Percentiles rank a stretch among this genome's conserved stretches.
Conservation (phyloP, 75 land plant genomes). For the Selaginella moellendorffii region DNA sequence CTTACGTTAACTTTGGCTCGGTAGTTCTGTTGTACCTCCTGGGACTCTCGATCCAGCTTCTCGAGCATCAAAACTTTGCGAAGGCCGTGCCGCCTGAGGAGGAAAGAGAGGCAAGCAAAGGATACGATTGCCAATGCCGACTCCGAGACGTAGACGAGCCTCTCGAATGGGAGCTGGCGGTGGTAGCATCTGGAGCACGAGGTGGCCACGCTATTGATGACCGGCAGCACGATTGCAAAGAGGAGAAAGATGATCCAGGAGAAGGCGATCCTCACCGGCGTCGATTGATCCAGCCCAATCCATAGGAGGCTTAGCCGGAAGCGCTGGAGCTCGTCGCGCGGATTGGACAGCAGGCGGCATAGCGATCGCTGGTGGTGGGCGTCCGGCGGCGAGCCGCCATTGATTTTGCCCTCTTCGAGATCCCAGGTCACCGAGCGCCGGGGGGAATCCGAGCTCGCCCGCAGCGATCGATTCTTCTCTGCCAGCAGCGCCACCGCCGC, state of each 20-base stretch:
- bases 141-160: background rate
- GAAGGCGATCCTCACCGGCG: background rate
- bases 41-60: background rate
- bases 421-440: too few relatives aligned
- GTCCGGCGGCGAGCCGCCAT: too few relatives aligned
- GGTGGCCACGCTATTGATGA: background rate
- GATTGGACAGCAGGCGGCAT: background rate
- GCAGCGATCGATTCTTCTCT: too few relatives aligned
- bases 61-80: background rate
- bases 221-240: background rate
- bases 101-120: background rate
- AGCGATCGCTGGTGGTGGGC: background rate
- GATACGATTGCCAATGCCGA: background rate
- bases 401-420: too few relatives aligned
- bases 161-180: background rate
- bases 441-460: too few relatives aligned
- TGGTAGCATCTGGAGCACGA: background rate
- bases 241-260: background rate
- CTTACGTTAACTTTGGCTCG: background rate
- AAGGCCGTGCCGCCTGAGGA: background rate
- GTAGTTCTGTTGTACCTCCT: background rate
- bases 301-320: background rate
- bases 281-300: slow-evolving; percentile 5
- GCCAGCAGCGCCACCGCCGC: too few relatives aligned
- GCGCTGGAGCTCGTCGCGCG: background rate